phyloP scores from a whole-genome alignment of 2,329 filamentous ascomycete genomes.

The Talaromyces sp. region DNA sequence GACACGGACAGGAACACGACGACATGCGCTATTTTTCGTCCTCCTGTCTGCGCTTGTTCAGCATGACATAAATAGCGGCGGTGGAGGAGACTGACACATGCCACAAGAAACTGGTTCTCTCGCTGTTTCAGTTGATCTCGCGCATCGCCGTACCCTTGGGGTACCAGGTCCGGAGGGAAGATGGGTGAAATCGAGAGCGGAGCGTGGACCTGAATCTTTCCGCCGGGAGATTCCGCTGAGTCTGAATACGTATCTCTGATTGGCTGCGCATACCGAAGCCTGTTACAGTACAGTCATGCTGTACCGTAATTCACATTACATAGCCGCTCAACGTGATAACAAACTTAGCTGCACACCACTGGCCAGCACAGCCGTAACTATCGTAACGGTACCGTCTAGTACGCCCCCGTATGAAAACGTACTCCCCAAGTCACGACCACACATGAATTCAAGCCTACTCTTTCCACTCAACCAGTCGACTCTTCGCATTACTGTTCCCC shows the following conservation, averaged over 20 bases:
- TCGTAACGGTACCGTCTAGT: background rate
- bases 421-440: background rate
- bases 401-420: background rate
- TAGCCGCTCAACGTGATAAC: background rate
- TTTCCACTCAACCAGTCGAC: background rate
- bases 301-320: background rate
- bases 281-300: background rate
- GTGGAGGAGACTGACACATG: too few species aligned
- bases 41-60: background rate
- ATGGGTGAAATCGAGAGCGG: constrained; percentile 5
- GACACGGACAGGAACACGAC: background rate
- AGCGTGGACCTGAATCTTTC: constrained; percentile 10
- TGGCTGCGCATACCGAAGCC: background rate
- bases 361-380: rapidly evolving
- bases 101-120: too few species aligned
- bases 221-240: constrained; percentile 15
- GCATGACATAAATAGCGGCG: background rate
- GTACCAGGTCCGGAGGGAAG: background rate
- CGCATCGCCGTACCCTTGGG: background rate
- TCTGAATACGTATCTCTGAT: background rate
- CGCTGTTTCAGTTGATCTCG: background rate
- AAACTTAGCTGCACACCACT: background rate
- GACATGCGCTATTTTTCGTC: constrained; percentile 11
- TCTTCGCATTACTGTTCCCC: background rate
- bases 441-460: background rate